Conservation (phyloP, 2,329 filamentous ascomycete genomes). For the Penicillium digitatum region DNA sequence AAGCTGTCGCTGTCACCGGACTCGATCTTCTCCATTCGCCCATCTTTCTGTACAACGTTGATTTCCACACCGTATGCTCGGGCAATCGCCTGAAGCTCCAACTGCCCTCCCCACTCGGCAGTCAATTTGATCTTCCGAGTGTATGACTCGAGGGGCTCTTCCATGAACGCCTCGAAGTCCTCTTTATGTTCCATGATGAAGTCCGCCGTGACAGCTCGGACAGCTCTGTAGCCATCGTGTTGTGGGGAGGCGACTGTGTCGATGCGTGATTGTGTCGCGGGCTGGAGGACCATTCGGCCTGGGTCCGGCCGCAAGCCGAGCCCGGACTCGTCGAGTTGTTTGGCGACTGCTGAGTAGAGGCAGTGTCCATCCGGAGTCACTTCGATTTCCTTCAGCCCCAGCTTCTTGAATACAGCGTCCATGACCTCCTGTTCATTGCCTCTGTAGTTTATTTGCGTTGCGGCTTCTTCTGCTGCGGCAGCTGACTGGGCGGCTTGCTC, state of each 20-base stretch:
- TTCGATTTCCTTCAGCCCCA: conserved; percentile 67
- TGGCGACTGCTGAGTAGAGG: conserved; percentile 84
- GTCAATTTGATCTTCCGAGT: conserved; percentile 74
- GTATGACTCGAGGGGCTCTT: conserved; percentile 72
- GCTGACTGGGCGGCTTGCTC: conserved; percentile 68
- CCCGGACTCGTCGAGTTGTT: conserved; percentile 62
- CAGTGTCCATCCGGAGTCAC: conserved; percentile 93
- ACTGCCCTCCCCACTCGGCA: conserved; percentile 92
- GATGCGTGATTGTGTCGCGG: conserved; percentile 30
- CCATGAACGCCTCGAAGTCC: conserved; percentile 82
- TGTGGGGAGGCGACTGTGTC: conserved; percentile 36
- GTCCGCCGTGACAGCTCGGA: conserved; percentile 67
- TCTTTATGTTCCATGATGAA: conserved; percentile 72
- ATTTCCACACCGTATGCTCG: conserved; percentile 76
- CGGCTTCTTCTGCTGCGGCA: conserved; percentile 71
- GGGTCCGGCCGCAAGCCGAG: conserved; percentile 39
- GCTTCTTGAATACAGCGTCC: conserved; percentile 59
- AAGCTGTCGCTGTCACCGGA: conserved; percentile 44
- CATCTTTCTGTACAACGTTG: conserved; percentile 76
- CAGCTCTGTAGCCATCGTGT: conserved; percentile 57
- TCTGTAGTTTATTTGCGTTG: conserved; percentile 68
- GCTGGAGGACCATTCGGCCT: conserved; percentile 31
- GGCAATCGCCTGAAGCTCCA: conserved; percentile 82
- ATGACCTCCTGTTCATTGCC: conserved; percentile 67
- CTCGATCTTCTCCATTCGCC: conserved; percentile 70